Evolutionary conservation across 202 grass and related monocot genomes (phyloP).

Genomic region (Saccharum hybrid): DNA sequence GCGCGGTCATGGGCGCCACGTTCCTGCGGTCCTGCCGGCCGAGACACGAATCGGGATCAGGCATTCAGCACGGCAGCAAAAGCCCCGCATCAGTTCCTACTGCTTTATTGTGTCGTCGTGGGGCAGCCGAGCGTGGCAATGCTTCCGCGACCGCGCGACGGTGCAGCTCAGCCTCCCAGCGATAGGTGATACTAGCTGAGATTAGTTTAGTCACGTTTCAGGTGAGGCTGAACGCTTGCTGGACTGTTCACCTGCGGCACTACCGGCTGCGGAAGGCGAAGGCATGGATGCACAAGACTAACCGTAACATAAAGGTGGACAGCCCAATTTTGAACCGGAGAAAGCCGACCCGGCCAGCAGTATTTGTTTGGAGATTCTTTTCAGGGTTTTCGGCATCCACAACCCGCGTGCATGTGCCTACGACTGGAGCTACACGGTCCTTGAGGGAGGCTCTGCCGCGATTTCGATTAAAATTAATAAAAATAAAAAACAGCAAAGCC

Average conservation of each 20-base stretch:
- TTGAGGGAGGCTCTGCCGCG: conserved; percentile 21
- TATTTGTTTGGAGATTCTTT: conserved; percentile 5
- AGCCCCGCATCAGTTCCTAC: too few relatives aligned
- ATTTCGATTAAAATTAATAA: neutral
- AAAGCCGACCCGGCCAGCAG: neutral
- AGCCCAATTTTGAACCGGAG: too few relatives aligned
- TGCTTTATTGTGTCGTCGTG: neutral
- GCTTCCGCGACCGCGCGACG: neutral
- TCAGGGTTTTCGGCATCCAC: conserved; percentile 4
- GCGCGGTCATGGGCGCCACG: conserved; percentile 29
- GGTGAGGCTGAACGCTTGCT: neutral
- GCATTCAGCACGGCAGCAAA: neutral
- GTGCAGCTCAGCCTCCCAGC: neutral
- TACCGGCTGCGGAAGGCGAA: too few relatives aligned
- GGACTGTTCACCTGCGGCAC: neutral
- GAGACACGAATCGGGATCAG: neutral
- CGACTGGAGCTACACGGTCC: conserved; percentile 19
- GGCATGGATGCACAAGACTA: neutral
- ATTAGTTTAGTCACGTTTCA: neutral
- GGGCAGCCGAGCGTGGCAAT: conserved; percentile 3
- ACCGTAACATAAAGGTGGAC: neutral
- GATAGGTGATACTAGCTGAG: neutral
- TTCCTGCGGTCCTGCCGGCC: neutral
- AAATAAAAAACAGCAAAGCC: conserved; percentile 35
- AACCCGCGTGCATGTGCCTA: neutral